Evolutionary conservation across 352 stramenopile species (phyloP), one percentile per base, ranked within the genome.

Genomic region (Peronospora tabacina): DNA sequence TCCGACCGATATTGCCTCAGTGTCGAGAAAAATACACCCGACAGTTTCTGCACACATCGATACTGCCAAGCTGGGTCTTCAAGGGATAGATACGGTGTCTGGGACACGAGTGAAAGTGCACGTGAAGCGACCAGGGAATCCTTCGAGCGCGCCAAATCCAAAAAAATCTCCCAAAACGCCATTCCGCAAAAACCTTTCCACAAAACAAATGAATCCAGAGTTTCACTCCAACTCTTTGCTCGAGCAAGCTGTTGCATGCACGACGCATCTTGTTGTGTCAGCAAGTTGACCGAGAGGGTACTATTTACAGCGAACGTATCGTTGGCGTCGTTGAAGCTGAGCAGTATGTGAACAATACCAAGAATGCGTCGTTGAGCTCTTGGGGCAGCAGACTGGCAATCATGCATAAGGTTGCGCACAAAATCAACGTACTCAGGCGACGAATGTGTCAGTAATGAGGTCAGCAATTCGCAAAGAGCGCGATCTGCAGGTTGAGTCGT

Each of bases 1-100:
- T 70, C 53, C 11, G 55, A 30, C 26, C 75, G 68, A 47, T 82
- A 83, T 13, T 77, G 70, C 0, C 56, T 58, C 13, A 92, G 38
- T 3, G 73, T 36, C n/a, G 64, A 66, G 45, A 86, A 87, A 52
- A 78, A 92, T 1, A 72, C 62, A 1, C 32, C 43, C 4, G 61
- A 68, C 13, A 89, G 52, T 32, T 87, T 86, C 16, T 67, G 66
- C 13, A 90, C 30, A 34, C 75, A 88, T 7, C 68, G 73, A 43
- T 87, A 88, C 38, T 90, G 82, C 75, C 82, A 88, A 8, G 58
- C 36, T 0, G 82, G 76, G 44, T 90, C 69, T 48, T 93, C 79
- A 0, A 93, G 61, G 26, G 72, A 76, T 34, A 68, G 50, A 44
- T 88, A 88, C 5, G 79, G 73, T 6, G 66, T 80, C 19, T 64